Base-by-base conservation (phyloP, 2,329 filamentous ascomycete species). In the Xylariaceae sp. region DNA sequence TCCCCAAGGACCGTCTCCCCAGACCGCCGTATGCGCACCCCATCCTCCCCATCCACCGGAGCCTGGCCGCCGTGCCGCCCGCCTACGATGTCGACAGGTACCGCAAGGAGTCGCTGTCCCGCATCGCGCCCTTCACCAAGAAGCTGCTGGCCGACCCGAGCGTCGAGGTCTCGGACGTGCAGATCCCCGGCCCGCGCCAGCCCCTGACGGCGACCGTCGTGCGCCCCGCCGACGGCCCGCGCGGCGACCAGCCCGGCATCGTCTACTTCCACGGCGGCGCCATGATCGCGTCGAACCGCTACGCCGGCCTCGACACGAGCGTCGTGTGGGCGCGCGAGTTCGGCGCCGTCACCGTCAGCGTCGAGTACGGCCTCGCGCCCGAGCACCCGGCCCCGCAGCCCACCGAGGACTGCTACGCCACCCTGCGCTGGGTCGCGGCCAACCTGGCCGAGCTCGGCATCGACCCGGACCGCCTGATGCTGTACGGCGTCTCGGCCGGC, bases 401-500 rank as follows among this genome's bases (percentile, higher is more conserved):
- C 4, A 49, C 40, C 7, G 42, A 46, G 38, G 64, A 72, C 43
- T 56, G 59, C 38, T 63, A 64, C 40, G 53, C 57, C 5, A 56
- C 50, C 9, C 36, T 63, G 3, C 37, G 50, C 15, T 63, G 58
- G 58, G 37, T 55, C 11, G 38, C 43, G 7, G 29, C 45, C 4
- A 51, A 62, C 32, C 45, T 56, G 5, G 25, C 40, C 3, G 36
- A 43, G 19, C 43, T 64, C 2, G 65, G 65, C 7, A 63, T 73
- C 32, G 55, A 63, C 30, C 53, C 60, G 3, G 59, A 64, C 1
- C 68, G 65, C 22, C 63, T 78, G 19, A 63, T 75, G 10, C 57
- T 77, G 13, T 64, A 64, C 35, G 74, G 74, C 4, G 68, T 71
- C 34, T 75, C 68, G 15, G 73, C 72, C 1, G 74, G 73, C 3